Conservation (phyloP, 768 basidiomycete species). For the Filobasidium floriforme region DNA sequence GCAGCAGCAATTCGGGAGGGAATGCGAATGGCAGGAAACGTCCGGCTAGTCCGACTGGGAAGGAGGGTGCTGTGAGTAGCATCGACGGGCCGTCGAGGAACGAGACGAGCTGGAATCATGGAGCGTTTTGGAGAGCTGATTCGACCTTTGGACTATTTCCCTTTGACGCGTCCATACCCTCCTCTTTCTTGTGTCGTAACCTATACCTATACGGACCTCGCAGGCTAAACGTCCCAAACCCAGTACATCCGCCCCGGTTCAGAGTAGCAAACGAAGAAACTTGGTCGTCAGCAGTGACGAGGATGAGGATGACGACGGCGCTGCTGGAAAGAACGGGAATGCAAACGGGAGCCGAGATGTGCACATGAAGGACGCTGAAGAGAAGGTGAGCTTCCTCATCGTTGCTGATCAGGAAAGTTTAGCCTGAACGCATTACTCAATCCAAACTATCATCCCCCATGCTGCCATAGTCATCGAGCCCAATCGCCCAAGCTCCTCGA, state of each 20-base stretch:
- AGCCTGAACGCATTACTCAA: too few relatives aligned
- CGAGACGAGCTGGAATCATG: neutral
- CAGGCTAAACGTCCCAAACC: slow-evolving; percentile 11
- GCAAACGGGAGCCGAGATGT: neutral
- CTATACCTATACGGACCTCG: too few relatives aligned
- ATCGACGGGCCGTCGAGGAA: neutral
- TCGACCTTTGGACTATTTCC: too few relatives aligned
- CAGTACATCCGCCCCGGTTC: too few relatives aligned
- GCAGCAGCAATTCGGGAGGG: neutral
- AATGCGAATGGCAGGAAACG: slow-evolving; percentile 13
- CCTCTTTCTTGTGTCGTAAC: too few relatives aligned
- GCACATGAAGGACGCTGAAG: too few relatives aligned
- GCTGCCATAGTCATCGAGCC: neutral
- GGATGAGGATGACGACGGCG: slow-evolving; percentile 14
- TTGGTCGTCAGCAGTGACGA: slow-evolving; percentile 20
- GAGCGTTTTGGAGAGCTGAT: too few relatives aligned
- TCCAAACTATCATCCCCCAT: too few relatives aligned
- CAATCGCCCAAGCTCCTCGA: neutral
- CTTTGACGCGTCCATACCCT: too few relatives aligned
- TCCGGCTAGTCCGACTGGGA: neutral
- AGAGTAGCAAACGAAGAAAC: slow-evolving; percentile 9
- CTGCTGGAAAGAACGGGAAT: neutral
- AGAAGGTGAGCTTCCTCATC: too few relatives aligned
- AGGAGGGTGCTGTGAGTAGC: slow-evolving; percentile 12
- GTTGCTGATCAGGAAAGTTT: too few relatives aligned